phyloP scores from a whole-genome alignment of 2,329 filamentous ascomycete species.

The Botrytis medusae region DNA sequence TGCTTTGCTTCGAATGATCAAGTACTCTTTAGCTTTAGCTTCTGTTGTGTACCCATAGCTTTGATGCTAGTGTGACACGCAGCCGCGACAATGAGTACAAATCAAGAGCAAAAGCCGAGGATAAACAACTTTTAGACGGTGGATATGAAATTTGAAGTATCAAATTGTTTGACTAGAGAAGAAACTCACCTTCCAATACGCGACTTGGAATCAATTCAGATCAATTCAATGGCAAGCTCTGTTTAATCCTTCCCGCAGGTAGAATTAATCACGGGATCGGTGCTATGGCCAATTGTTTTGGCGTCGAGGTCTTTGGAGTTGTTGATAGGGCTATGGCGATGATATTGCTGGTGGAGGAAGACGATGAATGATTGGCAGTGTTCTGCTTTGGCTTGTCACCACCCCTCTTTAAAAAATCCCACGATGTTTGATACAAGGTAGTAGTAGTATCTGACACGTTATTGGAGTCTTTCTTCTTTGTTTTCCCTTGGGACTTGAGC shows the following conservation, averaged over 20 bases:
- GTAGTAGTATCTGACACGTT: neutral
- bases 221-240: slow-evolving; percentile 20
- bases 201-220: slow-evolving; percentile 25
- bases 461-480: neutral
- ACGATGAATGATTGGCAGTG: slow-evolving; percentile 33
- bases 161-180: neutral
- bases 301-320: slow-evolving; percentile 34
- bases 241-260: slow-evolving; percentile 38
- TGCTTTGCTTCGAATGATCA: neutral
- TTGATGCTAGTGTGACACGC: neutral
- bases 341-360: slow-evolving; percentile 22
- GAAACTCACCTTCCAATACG: slow-evolving; percentile 35
- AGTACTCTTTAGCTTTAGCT: neutral
- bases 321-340: slow-evolving; percentile 36
- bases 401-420: neutral
- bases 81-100: neutral
- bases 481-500: neutral
- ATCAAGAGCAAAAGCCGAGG: neutral
- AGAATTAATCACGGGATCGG: slow-evolving; percentile 37
- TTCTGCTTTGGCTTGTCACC: neutral
- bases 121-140: neutral
- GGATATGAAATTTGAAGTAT: neutral
- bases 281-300: slow-evolving; percentile 36
- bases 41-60: neutral
- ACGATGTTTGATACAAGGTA: slow-evolving; percentile 19